These are phyloP conservation scores for Pichia thaimueangensis DNA, from an alignment of 805 yeast genomes.

Conservation along the genomic window DNA sequence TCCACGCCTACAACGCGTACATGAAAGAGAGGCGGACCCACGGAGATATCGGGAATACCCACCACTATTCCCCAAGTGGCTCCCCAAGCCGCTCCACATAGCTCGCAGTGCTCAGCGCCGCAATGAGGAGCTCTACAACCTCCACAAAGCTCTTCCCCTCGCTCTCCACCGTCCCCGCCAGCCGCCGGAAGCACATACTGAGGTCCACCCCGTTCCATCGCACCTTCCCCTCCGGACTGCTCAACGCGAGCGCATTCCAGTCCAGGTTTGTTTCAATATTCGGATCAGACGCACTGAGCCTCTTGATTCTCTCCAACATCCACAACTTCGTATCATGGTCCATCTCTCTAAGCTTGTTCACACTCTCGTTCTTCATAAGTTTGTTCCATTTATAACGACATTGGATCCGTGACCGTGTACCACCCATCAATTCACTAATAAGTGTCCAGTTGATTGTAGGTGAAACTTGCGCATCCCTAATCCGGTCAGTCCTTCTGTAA, in stretches of 20 bases:
- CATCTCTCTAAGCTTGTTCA: slow-evolving; percentile 38
- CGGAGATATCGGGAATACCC: not conserved
- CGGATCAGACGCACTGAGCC: slow-evolving; percentile 31
- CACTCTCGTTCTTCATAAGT: slow-evolving; percentile 53
- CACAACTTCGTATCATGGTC: slow-evolving; percentile 43
- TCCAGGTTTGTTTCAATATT: slow-evolving; percentile 31
- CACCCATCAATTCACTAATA: slow-evolving; percentile 86
- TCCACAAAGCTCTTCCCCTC: slow-evolving; percentile 34
- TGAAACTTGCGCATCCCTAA: slow-evolving; percentile 18
- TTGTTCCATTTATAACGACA: slow-evolving; percentile 96
- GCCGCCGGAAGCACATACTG: slow-evolving; percentile 51
- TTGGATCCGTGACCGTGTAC: slow-evolving; percentile 83
- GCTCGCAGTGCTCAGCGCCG: slow-evolving; percentile 3
- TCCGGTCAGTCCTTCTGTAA: not conserved
- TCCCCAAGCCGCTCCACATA: slow-evolving; percentile 2
- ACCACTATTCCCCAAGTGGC: not conserved
- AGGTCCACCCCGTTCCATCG: slow-evolving; percentile 66
- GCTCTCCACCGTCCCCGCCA: slow-evolving; percentile 46
- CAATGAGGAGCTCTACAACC: slow-evolving; percentile 21
- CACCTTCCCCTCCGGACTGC: slow-evolving; percentile 35
- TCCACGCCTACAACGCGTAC: too few species aligned
- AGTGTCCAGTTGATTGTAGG: slow-evolving; percentile 81
- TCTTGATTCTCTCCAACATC: slow-evolving; percentile 42
- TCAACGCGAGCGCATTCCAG: slow-evolving; percentile 50
- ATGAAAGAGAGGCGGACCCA: too few species aligned